Base-by-base conservation (phyloP, 768 basidiomycete genomes). In the Hemileccinum impolitum region DNA sequence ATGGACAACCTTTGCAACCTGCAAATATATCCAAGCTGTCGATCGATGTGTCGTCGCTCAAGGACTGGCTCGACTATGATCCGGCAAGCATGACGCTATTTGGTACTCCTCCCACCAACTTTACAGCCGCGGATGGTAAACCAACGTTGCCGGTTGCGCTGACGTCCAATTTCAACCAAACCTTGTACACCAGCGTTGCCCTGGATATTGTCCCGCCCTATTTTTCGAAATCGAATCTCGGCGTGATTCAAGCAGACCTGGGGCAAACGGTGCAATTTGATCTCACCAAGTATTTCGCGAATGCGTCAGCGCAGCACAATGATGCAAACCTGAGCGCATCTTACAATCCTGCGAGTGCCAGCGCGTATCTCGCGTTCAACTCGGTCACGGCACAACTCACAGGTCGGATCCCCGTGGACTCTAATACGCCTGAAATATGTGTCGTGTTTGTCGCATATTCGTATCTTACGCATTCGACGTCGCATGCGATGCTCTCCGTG, bases 381-480 rank as follows among this genome's bases (percentile, higher is more conserved):
- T 42, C 74, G 15, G 48, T 37, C 38, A 68, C 64, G 14, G 74
- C 73, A 9, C 63, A 66, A n/a, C 63, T 90, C 40, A 64, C 70
- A 30, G 90, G 89, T 6, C 75, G 60, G 15, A 65, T 89, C 30
- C 85, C 87, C 6, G 43, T 57, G 30, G 65, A 76, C 50, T 75
- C 75, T 19, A 55, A 70, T 25, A 54, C 55, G 26, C 59, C 73
- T 15, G 72, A 74, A 38, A 72, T 82, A 35, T 65, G 68, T 1
- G 70, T 81, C 42, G 79, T 78, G 3, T 85, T 90, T 55, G 81
- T 82, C 7, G 88, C 86, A 3, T 87, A 82, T 64, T 86, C 84
- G 28, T 70, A 63, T 32, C 47, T 75, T 17, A 87, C 82, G 2
- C 87, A 83, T 55, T 84, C 87, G 14, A 86, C 80, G 1, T 90